These are phyloP conservation scores for Cucurbita pepo DNA, from an alignment of 306 rosid species.

Conservation along the genomic window DNA sequence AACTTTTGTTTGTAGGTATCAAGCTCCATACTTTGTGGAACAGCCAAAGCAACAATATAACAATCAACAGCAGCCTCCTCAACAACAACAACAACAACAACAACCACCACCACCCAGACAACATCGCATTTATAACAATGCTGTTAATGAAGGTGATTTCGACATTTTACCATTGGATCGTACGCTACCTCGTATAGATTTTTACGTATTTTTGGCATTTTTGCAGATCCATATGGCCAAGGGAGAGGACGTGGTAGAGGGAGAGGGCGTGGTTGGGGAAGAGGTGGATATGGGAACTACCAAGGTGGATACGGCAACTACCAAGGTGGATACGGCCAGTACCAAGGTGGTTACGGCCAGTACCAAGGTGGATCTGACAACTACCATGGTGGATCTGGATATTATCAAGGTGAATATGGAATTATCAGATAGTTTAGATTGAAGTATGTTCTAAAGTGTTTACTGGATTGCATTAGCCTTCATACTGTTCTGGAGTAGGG, in stretches of 20 bases:
- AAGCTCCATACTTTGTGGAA: constrained; percentile 45
- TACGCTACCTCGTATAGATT: neutral
- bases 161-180: neutral
- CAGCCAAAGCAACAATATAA: constrained; percentile 48
- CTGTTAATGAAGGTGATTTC: constrained; percentile 58
- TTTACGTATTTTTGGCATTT: constrained; percentile 6
- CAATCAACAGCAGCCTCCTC: constrained; percentile 44
- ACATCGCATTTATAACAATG: constrained; percentile 48
- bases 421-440: neutral
- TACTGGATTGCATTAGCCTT: neutral
- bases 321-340: constrained; percentile 16
- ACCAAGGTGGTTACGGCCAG: constrained; percentile 45
- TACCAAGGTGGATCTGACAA: constrained; percentile 46
- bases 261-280: constrained; percentile 67
- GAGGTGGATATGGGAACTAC: constrained; percentile 64
- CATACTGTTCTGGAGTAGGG: neutral
- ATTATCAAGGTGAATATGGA: constrained; percentile 14
- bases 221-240: constrained; percentile 60
- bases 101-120: constrained; percentile 38
- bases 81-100: constrained; percentile 9
- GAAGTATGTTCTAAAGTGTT: neutral
- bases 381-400: constrained; percentile 16
- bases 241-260: constrained; percentile 88
- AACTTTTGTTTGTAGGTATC: constrained; percentile 41
- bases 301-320: constrained; percentile 24